Evolutionary conservation across 1,284 basidiomycete species (phyloP), one percentile per base, ranked within the genome.

Genomic region (Chondrostereum purpureum): DNA sequence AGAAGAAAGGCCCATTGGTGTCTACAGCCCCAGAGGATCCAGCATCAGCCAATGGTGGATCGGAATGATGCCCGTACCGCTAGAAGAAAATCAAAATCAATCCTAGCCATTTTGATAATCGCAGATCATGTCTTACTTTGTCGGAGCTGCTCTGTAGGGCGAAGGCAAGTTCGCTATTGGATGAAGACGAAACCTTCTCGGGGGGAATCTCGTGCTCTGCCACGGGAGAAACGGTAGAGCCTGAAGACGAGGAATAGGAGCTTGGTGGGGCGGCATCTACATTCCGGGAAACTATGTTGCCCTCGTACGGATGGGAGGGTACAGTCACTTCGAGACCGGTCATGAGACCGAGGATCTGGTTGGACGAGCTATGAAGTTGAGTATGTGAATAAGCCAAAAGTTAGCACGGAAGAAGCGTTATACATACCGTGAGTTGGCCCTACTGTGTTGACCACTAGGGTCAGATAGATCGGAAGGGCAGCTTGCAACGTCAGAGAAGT

Each of bases 391-490:
- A 41, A 53, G 18, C 22, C 36, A 16, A 46, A 31, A 42, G 35
- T 19, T 41, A 47, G 23, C 49, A 35, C 46, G 40, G 39, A 19
- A n/a, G n/a, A n/a, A n/a, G n/a, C n/a, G n/a, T n/a, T n/a, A n/a
- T n/a, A 63, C 73, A 49, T 57, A 77, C 78, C 71, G 76, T 42
- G 75, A 79, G 50, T 66, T 67, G 53, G 69, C 69, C 50, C 73
- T 60, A n/a, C 53, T 54, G 52, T 47, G 45, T 54, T 67, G 53
- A 53, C 64, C 43, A 62, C 62, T 21, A n/a, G 52, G 52, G 24
- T 65, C 55, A 39, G 64, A 66, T 42, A 61, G 55, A 43, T 65
- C 59, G 31, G 57, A 52, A 50, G 61, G 62, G 53, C 64, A 61
- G 38, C 67, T 68, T 42, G 70, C 66, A 42, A 72, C 66, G 14